These are phyloP conservation scores for Pseudocercospora crystallina DNA, from an alignment of 2,329 filamentous ascomycete species.

Conservation along the genomic window DNA sequence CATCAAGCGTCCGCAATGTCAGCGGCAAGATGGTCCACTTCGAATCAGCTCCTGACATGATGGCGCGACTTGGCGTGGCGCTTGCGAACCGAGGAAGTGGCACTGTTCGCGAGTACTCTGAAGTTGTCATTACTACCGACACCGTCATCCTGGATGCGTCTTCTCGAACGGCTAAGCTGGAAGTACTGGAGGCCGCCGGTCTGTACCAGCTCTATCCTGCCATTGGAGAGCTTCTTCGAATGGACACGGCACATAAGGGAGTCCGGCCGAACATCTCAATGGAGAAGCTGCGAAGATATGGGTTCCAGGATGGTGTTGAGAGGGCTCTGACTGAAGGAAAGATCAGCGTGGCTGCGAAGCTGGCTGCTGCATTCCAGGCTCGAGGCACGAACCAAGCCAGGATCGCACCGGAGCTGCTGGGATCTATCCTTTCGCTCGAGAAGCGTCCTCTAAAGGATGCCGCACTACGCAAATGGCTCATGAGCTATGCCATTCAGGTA, in stretches of 20 bases:
- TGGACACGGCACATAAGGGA: too few relatives aligned
- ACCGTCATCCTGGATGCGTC: slow-evolving; percentile 5
- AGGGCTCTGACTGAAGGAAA: background rate
- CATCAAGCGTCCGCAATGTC: background rate
- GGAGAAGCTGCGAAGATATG: too few relatives aligned
- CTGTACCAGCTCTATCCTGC: slow-evolving; percentile 15
- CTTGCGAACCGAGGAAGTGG: slow-evolving; percentile 1
- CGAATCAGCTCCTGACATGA: background rate
- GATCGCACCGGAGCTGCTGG: slow-evolving; percentile 4
- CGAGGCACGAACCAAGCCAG: too few relatives aligned
- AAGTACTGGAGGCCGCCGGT: slow-evolving; percentile 2
- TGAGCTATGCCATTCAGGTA: background rate
- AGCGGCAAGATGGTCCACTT: slow-evolving; percentile 4
- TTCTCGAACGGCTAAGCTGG: slow-evolving; percentile 1
- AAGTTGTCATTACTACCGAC: slow-evolving; percentile 7
- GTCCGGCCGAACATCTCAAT: too few relatives aligned
- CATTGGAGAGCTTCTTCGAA: too few relatives aligned
- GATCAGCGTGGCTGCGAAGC: slow-evolving; percentile 10
- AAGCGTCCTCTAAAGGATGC: slow-evolving; percentile 3
- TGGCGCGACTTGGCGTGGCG: background rate
- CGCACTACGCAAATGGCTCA: slow-evolving; percentile 3
- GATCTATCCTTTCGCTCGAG: slow-evolving; percentile 8
- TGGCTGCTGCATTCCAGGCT: slow-evolving; percentile 6
- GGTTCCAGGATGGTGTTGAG: background rate
- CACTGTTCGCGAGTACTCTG: slow-evolving; percentile 1